phyloP scores from a whole-genome alignment of 2,329 filamentous ascomycete species.

The Xylariales sp. region DNA sequence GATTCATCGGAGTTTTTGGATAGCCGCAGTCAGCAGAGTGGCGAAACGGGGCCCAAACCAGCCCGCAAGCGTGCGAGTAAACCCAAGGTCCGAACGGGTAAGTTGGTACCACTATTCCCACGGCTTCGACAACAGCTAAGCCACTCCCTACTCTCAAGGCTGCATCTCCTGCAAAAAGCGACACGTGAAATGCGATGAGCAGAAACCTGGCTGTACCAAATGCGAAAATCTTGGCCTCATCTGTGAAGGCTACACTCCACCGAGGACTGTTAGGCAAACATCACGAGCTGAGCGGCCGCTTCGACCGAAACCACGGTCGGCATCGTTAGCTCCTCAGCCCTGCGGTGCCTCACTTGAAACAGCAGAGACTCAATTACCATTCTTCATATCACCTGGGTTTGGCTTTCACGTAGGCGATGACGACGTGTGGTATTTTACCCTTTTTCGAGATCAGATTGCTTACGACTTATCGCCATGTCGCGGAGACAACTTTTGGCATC shows the following conservation, averaged over 20 bases:
- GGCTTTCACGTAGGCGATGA: conserved; percentile 17
- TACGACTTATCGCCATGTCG: conserved; percentile 19
- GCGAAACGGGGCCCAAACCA: conserved; percentile 8
- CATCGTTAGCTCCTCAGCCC: conserved; percentile 4
- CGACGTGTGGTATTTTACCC: conserved; percentile 20
- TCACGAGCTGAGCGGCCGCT: conserved; percentile 15
- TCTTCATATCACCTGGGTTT: conserved; percentile 12
- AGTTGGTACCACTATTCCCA: conserved; percentile 5
- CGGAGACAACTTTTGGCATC: conserved; percentile 19
- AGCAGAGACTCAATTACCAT: conserved; percentile 5
- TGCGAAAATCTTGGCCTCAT: conserved; percentile 25
- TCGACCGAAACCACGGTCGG: conserved; percentile 15
- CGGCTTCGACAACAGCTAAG: not conserved
- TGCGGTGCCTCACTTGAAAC: conserved; percentile 2
- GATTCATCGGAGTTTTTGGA: not conserved
- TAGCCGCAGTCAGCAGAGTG: conserved; percentile 3
- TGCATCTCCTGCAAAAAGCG: conserved; percentile 17
- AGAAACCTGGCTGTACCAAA: conserved; percentile 23
- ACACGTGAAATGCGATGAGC: conserved; percentile 26
- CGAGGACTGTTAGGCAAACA: conserved; percentile 12
- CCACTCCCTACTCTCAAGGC: not conserved
- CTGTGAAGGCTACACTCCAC: conserved; percentile 26
- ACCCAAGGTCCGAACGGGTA: conserved; percentile 23
- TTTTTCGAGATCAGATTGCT: conserved; percentile 19
- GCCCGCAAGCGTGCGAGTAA: conserved; percentile 21